Base-by-base conservation (phyloP, 768 basidiomycete genomes). In the Saitozyma sp. region DNA sequence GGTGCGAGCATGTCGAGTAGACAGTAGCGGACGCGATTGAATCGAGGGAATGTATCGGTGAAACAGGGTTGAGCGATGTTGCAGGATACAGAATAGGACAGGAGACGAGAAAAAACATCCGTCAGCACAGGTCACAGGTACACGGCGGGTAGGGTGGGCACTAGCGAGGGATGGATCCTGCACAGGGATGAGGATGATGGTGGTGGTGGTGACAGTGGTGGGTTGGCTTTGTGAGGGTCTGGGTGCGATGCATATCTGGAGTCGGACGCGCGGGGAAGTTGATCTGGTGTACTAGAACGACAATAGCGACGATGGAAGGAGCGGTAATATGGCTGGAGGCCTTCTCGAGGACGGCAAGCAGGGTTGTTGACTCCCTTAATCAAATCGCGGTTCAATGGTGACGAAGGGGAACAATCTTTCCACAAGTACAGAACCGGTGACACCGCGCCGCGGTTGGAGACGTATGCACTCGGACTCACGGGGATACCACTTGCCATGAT, bases 401-500 rank as follows among this genome's bases (percentile, higher is more conserved):
- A n/a, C n/a, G n/a, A n/a, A n/a, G n/a, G n/a, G n/a, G 45, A 46
- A 11, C 45, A 6, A 46, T 46, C 45, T 11, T 1, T 13, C 45
- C 45, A 13, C 43, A 16, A 9, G 45, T 10, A 11, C n/a, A 48
- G 45, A 57, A 3, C 13, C 51, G 51, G 6, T 16, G 54, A 6
- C 39, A 55, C 20, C 39, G 54, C 20, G 29, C 16, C 54, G 17
- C 20, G 2, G 19, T 40, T 4, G 14, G 37, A 37, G 39, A 56
- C 17, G 46, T 49, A 39, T 38, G 46, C 29, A 46, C 14, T 19
- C 38, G 16, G 43, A 68, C 67, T 66, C 62, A 71, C 69, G 53
- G 69, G 69, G 64, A 71, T 71, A 51, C 69, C 66, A 58, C 63
- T 65, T 43, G 69, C 69, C 69, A 71, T 71, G 9, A 29, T 29